Conservation (phyloP, 129 eudicot species). For the Flaveria linearis region DNA sequence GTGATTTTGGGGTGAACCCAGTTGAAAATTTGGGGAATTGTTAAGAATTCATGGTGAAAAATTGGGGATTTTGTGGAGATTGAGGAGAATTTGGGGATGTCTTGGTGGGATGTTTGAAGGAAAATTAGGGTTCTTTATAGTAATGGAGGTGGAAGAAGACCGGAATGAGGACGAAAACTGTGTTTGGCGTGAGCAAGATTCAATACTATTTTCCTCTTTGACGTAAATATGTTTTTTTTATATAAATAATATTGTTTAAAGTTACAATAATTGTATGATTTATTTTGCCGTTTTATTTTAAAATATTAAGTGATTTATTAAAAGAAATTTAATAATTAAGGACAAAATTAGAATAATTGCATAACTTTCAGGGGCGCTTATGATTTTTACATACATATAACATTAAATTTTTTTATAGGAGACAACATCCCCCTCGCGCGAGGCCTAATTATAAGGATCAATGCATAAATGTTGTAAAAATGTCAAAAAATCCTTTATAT, state of each 20-base stretch:
- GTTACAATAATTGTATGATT: too few relatives aligned
- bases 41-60: not conserved
- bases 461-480: too few relatives aligned
- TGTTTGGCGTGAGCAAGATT: conserved; percentile 11
- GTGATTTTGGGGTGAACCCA: not conserved
- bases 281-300: not conserved
- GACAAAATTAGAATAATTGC: too few relatives aligned
- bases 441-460: too few relatives aligned
- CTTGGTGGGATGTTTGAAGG: not conserved
- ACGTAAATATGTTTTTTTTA: conserved; percentile 3
- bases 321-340: not conserved
- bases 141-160: conserved; percentile 4
- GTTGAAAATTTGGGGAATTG: not conserved
- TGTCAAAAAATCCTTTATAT: too few relatives aligned
- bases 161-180: conserved; percentile 16
- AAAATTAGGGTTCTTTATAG: conserved; percentile 1
- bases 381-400: too few relatives aligned
- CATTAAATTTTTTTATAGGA: too few relatives aligned
- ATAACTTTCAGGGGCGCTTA: too few relatives aligned
- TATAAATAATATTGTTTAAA: not conserved
- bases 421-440: too few relatives aligned
- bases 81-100: too few relatives aligned
- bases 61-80: not conserved
- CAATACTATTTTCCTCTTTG: not conserved
- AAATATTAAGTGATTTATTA: not conserved